Base-by-base conservation (phyloP, 2,329 filamentous ascomycete genomes). In the Arthroderma uncinatum region DNA sequence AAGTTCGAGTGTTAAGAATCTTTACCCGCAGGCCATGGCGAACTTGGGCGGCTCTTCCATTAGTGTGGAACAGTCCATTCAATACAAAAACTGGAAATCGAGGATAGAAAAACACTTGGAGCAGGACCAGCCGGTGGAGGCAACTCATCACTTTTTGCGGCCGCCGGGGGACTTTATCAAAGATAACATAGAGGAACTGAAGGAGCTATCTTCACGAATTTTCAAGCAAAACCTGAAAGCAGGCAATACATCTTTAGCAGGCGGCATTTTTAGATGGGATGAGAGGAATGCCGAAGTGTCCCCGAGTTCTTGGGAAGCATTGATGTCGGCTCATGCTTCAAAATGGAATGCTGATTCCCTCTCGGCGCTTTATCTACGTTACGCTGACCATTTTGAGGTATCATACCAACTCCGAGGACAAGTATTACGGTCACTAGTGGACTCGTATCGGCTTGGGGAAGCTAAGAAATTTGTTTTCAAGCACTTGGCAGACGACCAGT, bases 201-300 rank as follows among this genome's bases (percentile, higher is more conserved):
- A 66, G 56, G 64, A 70, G 16, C 64, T 73, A 37, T 67, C 65
- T 19, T 58, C 66, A 34, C 57, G 64, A 14, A 54, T 70, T 4
- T 72, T 74, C 57, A 68, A 66, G 33, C 60, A 63, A 12, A 74
- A 73, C 55, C 70, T 72, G 60, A 64, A 63, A 42, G 64, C 67
- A 39, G 66, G 66, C 4, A 74, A 74, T 47, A 64, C 71, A 1
- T 71, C 69, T 53, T 64, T 73, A 9, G 72, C 72, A n/a, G 62
- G 68, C 30, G 67, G 62, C 52, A 47, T 74, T 1, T 74, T 73
- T 53, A 57, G 67, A 19, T 67, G 68, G 19, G 57, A 74, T 54
- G 67, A 71, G 52, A 61, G 62, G 19, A 60, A 71, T 48, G 64
- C 67, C 42, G 59, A 63, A 16, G 59, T 74, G 5, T 67, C 68